A percentile compares a stretch with the other conserved stretches of the same genome.
phyloP scores from a whole-genome alignment of 2,329 filamentous ascomycete species.

The Ceratocystis diversiconidia region DNA sequence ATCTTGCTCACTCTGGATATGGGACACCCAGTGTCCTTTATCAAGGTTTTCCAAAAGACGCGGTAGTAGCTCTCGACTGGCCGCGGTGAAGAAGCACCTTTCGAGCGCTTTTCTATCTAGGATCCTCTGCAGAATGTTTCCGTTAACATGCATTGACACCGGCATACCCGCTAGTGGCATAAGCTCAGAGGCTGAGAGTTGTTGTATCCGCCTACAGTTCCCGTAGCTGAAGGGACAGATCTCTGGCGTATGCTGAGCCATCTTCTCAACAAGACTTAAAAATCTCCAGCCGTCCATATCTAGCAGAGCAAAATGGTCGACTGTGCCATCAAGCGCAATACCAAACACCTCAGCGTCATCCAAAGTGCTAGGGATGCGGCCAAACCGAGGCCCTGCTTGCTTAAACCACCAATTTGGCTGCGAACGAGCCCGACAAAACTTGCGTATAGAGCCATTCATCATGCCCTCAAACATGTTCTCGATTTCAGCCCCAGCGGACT shows the following conservation, averaged over 20 bases:
- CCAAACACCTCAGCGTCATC: conserved; percentile 45
- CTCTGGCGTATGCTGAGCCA: conserved; percentile 32
- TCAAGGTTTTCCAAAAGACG: conserved; percentile 39
- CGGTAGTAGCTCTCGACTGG: conserved; percentile 30
- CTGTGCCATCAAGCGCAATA: conserved; percentile 51
- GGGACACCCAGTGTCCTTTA: conserved; percentile 28
- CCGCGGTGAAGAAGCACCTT: conserved; percentile 26
- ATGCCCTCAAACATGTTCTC: conserved; percentile 40
- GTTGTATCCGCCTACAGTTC: not conserved
- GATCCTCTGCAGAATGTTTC: conserved; percentile 47
- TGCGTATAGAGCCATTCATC: conserved; percentile 42
- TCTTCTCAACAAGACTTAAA: conserved; percentile 57
- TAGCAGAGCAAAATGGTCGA: conserved; percentile 57
- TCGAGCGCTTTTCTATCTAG: conserved; percentile 34
- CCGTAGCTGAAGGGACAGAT: conserved; percentile 12
- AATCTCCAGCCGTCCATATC: conserved; percentile 48
- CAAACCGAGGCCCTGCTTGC: conserved; percentile 28
- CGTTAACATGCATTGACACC: conserved; percentile 47
- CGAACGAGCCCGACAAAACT: conserved; percentile 38
- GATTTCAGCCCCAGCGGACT: conserved; percentile 30
- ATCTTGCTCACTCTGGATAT: conserved; percentile 22
- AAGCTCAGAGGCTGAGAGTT: conserved; percentile 3
- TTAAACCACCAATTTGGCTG: conserved; percentile 37
- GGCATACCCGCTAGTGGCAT: conserved; percentile 27
- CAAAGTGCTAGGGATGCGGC: conserved; percentile 29